These are phyloP conservation scores for Prinsepia uniflora DNA, from an alignment of 306 rosid genomes.

Conservation along the genomic window DNA sequence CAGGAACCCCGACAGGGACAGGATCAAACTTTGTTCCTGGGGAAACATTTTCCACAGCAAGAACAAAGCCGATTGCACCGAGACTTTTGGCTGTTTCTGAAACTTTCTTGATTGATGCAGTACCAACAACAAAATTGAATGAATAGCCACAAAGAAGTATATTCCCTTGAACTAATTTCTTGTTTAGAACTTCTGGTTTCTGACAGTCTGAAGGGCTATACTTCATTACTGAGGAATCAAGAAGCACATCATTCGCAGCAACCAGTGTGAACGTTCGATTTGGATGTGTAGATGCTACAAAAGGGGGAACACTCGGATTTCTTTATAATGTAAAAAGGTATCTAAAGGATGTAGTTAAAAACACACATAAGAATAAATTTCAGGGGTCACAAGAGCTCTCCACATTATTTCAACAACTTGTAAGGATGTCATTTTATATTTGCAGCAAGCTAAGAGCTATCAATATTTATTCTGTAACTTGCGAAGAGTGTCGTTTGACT, in stretches of 20 bases:
- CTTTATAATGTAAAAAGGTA: not conserved
- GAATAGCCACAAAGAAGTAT: conserved; percentile 99
- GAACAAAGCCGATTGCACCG: conserved; percentile 97
- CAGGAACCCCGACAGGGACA: conserved; percentile 88
- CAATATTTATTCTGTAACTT: not conserved
- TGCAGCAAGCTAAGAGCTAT: not conserved
- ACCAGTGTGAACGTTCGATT: conserved; percentile 77
- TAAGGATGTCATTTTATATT: not conserved
- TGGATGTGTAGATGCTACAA: conserved; percentile 76
- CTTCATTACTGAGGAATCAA: conserved; percentile 83
- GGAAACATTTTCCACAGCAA: conserved; percentile 85
- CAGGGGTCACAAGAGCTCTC: not conserved
- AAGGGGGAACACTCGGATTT: conserved; percentile 17
- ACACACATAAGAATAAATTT: not conserved
- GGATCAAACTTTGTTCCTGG: conserved; percentile 96
- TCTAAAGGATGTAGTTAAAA: not conserved
- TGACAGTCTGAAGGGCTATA: conserved; percentile 95
- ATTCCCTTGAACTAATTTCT: conserved; percentile 83
- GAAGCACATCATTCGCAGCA: conserved; percentile 85
- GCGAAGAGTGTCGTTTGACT: not conserved
- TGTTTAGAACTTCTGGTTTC: conserved; percentile 82
- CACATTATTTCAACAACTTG: not conserved
- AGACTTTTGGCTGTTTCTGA: conserved; percentile 88
- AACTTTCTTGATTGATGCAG: conserved; percentile 87
- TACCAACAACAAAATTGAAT: conserved; percentile 79